Evolutionary conservation across 1,284 basidiomycete genomes (phyloP).

Genomic region (Flammula alnicola): DNA sequence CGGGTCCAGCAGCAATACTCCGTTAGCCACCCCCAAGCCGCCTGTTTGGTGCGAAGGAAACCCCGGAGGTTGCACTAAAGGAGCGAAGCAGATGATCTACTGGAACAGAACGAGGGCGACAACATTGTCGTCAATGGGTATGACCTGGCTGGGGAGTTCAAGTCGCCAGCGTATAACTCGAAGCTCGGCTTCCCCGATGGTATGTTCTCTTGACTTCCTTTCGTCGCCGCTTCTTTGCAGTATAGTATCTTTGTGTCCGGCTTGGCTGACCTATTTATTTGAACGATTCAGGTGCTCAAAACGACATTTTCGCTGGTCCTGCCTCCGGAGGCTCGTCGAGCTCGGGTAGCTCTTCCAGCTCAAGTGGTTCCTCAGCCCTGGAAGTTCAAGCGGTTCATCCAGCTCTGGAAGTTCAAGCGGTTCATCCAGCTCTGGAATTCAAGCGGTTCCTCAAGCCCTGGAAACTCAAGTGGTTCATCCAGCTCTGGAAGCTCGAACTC

Average conservation of each 20-base stretch:
- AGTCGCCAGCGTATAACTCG: conserved; percentile 48
- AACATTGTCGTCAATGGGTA: conserved; percentile 46
- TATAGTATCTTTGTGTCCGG: too few species aligned
- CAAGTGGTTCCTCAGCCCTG: neutral
- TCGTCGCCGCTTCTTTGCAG: too few species aligned
- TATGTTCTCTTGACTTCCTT: too few species aligned
- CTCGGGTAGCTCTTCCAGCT: neutral
- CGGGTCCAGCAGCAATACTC: conserved; percentile 37
- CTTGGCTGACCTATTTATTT: neutral
- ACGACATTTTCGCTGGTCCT: conserved; percentile 40
- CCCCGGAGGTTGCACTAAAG: conserved; percentile 39
- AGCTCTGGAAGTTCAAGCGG: too few species aligned
- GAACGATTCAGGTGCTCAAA: conserved; percentile 35
- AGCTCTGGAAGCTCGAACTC: too few species aligned
- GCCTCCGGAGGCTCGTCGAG: neutral
- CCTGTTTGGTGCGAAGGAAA: conserved; percentile 52
- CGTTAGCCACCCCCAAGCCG: conserved; percentile 41
- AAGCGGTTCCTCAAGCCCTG: too few species aligned
- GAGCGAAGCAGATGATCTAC: conserved; percentile 53
- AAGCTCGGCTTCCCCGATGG: conserved; percentile 49
- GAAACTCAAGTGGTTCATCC: too few species aligned
- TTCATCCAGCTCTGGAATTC: too few species aligned
- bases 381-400: too few species aligned
- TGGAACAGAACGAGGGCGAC: conserved; percentile 50
- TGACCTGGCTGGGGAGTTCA: conserved; percentile 40